Evolutionary conservation across 108 stramenopile species (phyloP).

Genomic region (Nitzschia palea): DNA sequence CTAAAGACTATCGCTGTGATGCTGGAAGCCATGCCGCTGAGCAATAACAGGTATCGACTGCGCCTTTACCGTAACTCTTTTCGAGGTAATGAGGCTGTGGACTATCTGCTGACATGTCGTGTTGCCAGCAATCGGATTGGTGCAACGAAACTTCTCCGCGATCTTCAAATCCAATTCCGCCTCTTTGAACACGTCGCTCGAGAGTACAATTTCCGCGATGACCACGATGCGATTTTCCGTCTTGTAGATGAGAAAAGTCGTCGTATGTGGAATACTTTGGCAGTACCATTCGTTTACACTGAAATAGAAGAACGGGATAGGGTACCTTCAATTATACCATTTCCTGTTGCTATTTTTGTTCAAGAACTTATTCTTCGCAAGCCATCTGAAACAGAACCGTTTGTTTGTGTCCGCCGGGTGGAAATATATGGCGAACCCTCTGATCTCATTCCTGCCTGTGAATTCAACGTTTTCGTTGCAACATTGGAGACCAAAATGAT

Average conservation of each 20-base stretch:
- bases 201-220: slow-evolving; percentile 1
- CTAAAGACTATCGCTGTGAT: slow-evolving; percentile 1
- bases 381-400: neutral
- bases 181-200: slow-evolving; percentile 4
- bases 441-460: neutral
- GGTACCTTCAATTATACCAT: neutral
- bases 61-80: slow-evolving; percentile 4
- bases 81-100: slow-evolving; percentile 14
- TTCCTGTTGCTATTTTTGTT: neutral
- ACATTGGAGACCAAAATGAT: neutral
- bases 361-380: neutral
- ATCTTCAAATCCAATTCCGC: slow-evolving; percentile 1
- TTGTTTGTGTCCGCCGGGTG: neutral
- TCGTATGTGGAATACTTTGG: neutral
- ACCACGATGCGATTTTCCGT: neutral
- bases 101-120: neutral
- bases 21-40: slow-evolving; percentile 1
- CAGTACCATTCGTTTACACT: neutral
- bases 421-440: neutral
- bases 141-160: neutral
- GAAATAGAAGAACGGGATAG: neutral
- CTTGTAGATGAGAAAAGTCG: slow-evolving; percentile 1
- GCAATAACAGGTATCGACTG: neutral
- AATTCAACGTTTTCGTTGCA: neutral
- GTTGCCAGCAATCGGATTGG: neutral